phyloP scores from a whole-genome alignment of 805 yeast species.

The Candida glaebosa region DNA sequence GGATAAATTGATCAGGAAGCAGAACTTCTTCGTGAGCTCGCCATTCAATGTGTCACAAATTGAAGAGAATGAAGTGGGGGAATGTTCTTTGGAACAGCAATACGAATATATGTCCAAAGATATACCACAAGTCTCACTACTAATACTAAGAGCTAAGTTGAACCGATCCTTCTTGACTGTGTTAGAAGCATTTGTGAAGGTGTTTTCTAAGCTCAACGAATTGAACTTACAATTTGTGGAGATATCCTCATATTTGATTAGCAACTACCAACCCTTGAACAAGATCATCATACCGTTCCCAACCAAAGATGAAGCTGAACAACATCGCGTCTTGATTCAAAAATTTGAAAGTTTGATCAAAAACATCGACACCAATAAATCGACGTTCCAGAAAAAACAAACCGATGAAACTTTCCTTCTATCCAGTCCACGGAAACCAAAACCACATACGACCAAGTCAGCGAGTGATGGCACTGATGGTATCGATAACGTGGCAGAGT shows the following conservation, averaged over 20 bases:
- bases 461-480: slow-evolving; percentile 7
- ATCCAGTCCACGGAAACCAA: slow-evolving; percentile 26
- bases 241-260: slow-evolving; percentile 23
- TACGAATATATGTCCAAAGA: slow-evolving; percentile 22
- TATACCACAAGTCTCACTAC: slow-evolving; percentile 27
- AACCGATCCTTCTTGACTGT: slow-evolving; percentile 35
- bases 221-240: slow-evolving; percentile 24
- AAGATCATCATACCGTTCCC: slow-evolving; percentile 24
- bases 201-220: slow-evolving; percentile 29
- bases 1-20: slow-evolving; percentile 15
- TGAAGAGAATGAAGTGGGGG: slow-evolving; percentile 14
- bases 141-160: slow-evolving; percentile 27
- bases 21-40: slow-evolving; percentile 21
- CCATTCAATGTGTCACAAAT: slow-evolving; percentile 24
- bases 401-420: slow-evolving; percentile 18
- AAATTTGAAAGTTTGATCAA: slow-evolving; percentile 27
- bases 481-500: slow-evolving; percentile 19
- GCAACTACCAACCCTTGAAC: slow-evolving; percentile 12
- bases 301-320: slow-evolving; percentile 25
- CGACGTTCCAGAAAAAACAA: slow-evolving; percentile 6
- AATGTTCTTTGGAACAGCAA: slow-evolving; percentile 18
- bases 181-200: slow-evolving; percentile 26
- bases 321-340: slow-evolving; percentile 25
- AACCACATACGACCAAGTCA: slow-evolving; percentile 3
- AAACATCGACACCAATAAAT: slow-evolving; percentile 13